Evolutionary conservation across 441 rosid species (phyloP), one percentile per base, ranked within the genome.

Genomic region (Gossypium schwendimanii): DNA sequence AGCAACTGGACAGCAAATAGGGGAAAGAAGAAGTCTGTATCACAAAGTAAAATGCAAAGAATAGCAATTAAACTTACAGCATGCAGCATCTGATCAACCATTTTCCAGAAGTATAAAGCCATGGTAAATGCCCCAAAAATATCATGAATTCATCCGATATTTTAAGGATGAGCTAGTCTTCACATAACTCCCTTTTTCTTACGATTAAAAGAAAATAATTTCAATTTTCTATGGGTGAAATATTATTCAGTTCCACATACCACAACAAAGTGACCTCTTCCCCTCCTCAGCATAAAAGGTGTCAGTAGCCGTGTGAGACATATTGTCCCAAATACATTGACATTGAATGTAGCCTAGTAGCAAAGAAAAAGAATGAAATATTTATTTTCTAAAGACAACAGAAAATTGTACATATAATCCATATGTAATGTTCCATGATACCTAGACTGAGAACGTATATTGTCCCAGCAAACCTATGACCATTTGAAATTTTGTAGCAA

Each of bases 211-310:
- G 18, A 28, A 31, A 53, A 15, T 31, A 55, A 23, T 57, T 28
- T 1, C 47, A 36, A 69, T 12, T 72, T 11, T 3, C 26, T 10
- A 36, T 26, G 28, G 33, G 6, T 7, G 69, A 24, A 69, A 12
- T 24, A 76, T 61, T 63, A 60, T 15, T 41, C 15, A 78, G 57
- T 50, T 68, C 75, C 63, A 85, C 93, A 3, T 89, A 94, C 98
- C 98, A 94, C 96, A 76, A 94, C 92, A 83, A 94, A 91, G 75
- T 91, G 97, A 73, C 98, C 96, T 23, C 88, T 80, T 69, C 94
- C 95, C 57, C 89, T 89, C 75, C 74, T 85, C 80, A 91, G 81
- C 98, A 91, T 94, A 67, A 68, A 84, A 61, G 95, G 89, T 78
- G 87, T 83, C 85, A 94, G 74, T 62, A 91, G 86, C 79, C 86